These are phyloP conservation scores for Anthracocystis setariae DNA, from an alignment of 1,284 basidiomycete genomes.

Conservation along the genomic window DNA sequence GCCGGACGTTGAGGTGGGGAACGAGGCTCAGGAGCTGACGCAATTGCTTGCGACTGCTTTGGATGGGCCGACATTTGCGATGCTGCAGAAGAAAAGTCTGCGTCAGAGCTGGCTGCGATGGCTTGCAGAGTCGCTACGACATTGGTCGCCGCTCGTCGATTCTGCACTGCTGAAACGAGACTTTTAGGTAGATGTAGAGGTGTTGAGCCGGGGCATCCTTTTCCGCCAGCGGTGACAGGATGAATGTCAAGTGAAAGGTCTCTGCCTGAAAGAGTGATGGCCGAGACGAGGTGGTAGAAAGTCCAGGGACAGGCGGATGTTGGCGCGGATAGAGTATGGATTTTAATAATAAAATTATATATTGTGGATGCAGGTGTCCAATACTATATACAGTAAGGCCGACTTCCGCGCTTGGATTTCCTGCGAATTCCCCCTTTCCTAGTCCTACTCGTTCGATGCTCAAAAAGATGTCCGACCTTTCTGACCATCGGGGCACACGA, in stretches of 20 bases:
- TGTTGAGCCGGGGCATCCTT: too few relatives aligned
- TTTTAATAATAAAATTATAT: too few relatives aligned
- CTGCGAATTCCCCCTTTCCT: slow-evolving; percentile 8
- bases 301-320: too few relatives aligned
- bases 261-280: not conserved
- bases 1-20: slow-evolving; percentile 3
- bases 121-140: not conserved
- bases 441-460: too few relatives aligned
- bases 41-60: not conserved
- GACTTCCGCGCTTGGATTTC: slow-evolving; percentile 6
- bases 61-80: slow-evolving; percentile 16
- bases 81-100: not conserved
- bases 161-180: not conserved
- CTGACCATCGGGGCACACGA: too few relatives aligned
- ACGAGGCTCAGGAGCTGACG: not conserved
- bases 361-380: slow-evolving; percentile 3
- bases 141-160: not conserved
- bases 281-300: not conserved
- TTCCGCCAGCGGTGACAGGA: not conserved
- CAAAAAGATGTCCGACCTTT: too few relatives aligned
- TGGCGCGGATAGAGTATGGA: not conserved
- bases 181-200: too few relatives aligned
- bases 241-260: not conserved
- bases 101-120: not conserved
- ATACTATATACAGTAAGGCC: too few relatives aligned